Conservation (phyloP, 768 basidiomycete species). For the Pleurotus citrinopileatus region DNA sequence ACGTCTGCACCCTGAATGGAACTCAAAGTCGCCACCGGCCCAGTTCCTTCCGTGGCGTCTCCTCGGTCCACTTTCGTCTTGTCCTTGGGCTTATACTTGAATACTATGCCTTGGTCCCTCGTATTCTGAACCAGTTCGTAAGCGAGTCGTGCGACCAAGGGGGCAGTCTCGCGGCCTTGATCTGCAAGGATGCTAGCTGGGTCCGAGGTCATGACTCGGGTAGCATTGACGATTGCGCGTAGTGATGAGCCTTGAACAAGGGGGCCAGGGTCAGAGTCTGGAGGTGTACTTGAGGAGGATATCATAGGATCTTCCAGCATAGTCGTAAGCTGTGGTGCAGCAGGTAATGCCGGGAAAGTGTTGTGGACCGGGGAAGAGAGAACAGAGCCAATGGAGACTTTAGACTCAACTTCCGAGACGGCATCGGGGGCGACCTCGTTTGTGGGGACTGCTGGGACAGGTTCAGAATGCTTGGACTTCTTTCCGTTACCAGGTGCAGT, state of each 20-base stretch:
- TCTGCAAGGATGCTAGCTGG: constrained; percentile 73
- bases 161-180: constrained; percentile 59
- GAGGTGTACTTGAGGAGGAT: constrained; percentile 18
- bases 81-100: constrained; percentile 47
- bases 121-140: constrained; percentile 66
- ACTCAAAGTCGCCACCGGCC: constrained; percentile 42
- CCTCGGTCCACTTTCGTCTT: constrained; percentile 19
- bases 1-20: constrained; percentile 40
- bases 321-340: constrained; percentile 44
- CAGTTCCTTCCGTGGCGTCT: constrained; percentile 25
- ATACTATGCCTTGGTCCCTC: constrained; percentile 57
- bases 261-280: constrained; percentile 21
- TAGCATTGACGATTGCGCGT: constrained; percentile 78
- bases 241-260: constrained; percentile 61
- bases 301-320: constrained; percentile 25
- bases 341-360: constrained; percentile 36
- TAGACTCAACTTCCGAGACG: not conserved
- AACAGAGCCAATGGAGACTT: constrained; percentile 17
- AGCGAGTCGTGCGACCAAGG: constrained; percentile 61
- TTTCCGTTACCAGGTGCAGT: constrained; percentile 21
- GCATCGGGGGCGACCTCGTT: not conserved
- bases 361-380: constrained; percentile 39
- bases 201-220: constrained; percentile 83
- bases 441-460: not conserved
- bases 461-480: constrained; percentile 8